Evolutionary conservation across 1,284 basidiomycete genomes (phyloP).

Genomic region (Tilletia walkeri): DNA sequence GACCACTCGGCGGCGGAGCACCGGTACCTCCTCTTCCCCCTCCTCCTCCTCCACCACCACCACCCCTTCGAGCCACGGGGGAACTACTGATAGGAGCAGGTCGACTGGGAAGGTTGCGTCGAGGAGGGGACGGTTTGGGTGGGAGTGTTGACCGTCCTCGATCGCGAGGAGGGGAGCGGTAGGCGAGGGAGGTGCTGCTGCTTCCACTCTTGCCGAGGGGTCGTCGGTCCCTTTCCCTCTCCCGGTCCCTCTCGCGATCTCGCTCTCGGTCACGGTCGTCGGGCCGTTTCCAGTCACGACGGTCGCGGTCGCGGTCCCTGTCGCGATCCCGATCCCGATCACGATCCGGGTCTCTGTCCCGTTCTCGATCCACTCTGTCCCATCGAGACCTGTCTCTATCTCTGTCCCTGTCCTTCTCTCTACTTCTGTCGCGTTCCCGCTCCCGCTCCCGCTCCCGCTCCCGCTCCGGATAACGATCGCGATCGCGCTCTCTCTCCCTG

Average conservation of each 20-base stretch:
- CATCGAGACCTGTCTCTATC: not conserved
- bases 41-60: not conserved
- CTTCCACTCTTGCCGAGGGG: too few species aligned
- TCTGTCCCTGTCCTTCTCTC: not conserved
- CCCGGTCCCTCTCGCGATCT: not conserved
- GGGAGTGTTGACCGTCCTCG: too few species aligned
- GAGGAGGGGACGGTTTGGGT: not conserved
- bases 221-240: too few species aligned
- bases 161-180: too few species aligned
- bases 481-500: not conserved
- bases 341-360: not conserved
- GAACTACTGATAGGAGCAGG: not conserved
- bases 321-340: not conserved
- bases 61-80: not conserved
- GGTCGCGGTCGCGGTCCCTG: not conserved
- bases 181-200: too few species aligned
- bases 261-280: not conserved
- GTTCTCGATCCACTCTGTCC: not conserved
- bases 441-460: not conserved
- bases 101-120: not conserved
- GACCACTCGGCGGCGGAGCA: not conserved
- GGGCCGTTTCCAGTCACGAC: not conserved
- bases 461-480: not conserved
- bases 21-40: too few species aligned
- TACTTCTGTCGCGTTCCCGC: not conserved